Evolutionary conservation across 2,329 filamentous ascomycete species (phyloP).

Genomic region (Didymella pomorum): DNA sequence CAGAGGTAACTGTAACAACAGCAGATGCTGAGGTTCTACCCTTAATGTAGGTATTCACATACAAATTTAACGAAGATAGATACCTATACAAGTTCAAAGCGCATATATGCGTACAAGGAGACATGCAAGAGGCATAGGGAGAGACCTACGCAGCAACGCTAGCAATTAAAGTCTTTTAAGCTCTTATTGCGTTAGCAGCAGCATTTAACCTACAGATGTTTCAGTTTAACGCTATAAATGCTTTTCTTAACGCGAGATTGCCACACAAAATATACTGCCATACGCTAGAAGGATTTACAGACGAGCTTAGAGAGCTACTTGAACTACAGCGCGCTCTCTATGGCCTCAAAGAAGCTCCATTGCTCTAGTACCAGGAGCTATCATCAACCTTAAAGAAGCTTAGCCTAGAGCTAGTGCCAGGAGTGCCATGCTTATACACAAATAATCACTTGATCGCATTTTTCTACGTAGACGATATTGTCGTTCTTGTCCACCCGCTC

Average conservation of each 20-base stretch:
- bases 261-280: not conserved
- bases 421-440: not conserved
- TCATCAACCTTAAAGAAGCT: not conserved
- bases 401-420: not conserved
- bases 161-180: too few relatives aligned
- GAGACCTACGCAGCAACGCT: too few relatives aligned
- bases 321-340: not conserved
- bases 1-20: not conserved
- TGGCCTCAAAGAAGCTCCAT: not conserved
- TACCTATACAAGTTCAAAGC: too few relatives aligned
- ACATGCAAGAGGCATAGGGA: too few relatives aligned
- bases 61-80: too few relatives aligned
- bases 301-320: not conserved
- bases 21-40: not conserved
- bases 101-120: too few relatives aligned
- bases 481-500: too few relatives aligned
- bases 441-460: not conserved
- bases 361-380: not conserved
- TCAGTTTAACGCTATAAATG: not conserved
- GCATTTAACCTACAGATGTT: not conserved
- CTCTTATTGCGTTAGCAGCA: too few relatives aligned
- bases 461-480: too few relatives aligned
- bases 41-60: too few relatives aligned
- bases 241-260: not conserved
- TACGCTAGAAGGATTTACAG: not conserved